These are phyloP conservation scores for Aspergillus viridinutans DNA, from an alignment of 2,329 filamentous ascomycete genomes.

Conservation along the genomic window DNA sequence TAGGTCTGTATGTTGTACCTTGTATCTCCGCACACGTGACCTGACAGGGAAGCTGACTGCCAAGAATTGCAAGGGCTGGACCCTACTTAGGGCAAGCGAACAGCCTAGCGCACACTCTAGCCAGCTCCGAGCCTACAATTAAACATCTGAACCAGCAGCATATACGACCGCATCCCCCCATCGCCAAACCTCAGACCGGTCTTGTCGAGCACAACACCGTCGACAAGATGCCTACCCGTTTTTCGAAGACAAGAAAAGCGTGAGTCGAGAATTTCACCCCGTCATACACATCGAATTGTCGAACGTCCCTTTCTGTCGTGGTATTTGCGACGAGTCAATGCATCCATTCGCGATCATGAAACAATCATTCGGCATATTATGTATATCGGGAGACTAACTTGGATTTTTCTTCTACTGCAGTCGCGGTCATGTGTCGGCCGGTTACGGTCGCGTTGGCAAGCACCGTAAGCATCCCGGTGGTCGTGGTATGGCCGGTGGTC, in stretches of 20 bases:
- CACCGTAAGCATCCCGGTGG: constrained; percentile 86
- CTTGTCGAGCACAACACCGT: constrained; percentile 38
- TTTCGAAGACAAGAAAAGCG: constrained; percentile 49
- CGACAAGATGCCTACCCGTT: constrained; percentile 51
- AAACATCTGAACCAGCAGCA: constrained; percentile 31
- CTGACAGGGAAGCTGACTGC: not conserved
- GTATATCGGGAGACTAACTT: constrained; percentile 11
- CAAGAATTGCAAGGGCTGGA: constrained; percentile 23
- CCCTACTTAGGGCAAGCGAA: constrained; percentile 36
- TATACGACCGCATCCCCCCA: constrained; percentile 29
- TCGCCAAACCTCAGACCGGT: constrained; percentile 35
- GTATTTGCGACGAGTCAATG: constrained; percentile 9
- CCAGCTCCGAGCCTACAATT: constrained; percentile 30
- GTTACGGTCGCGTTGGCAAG: constrained; percentile 98
- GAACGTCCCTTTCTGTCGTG: constrained; percentile 9
- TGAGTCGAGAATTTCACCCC: constrained; percentile 32
- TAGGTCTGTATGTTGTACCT: not conserved
- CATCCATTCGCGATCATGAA: not conserved
- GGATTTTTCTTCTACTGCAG: constrained; percentile 42
- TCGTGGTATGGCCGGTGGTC: constrained; percentile 91
- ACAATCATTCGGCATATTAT: constrained; percentile 1
- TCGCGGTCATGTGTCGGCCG: constrained; percentile 97
- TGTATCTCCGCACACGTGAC: constrained; percentile 2
- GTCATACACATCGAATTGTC: constrained; percentile 15
- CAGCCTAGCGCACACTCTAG: constrained; percentile 37